These are phyloP conservation scores for Acanthochlamys bracteata DNA, from an alignment of 106 monocot genomes.

Conservation along the genomic window DNA sequence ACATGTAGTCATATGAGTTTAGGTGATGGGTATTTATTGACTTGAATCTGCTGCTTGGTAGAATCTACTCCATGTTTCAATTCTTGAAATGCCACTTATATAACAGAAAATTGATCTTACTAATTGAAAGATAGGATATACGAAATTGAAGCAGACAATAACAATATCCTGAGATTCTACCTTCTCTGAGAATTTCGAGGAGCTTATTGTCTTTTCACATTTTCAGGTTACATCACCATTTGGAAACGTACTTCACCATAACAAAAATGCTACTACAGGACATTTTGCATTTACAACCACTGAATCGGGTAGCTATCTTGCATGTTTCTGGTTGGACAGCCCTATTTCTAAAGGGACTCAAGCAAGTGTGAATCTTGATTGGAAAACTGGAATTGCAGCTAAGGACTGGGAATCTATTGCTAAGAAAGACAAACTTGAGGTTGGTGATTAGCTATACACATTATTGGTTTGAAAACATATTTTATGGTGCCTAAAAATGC, in stretches of 20 bases:
- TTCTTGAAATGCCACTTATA: no score
- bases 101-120: no score
- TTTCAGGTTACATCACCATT: constrained; percentile 62
- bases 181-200: no score
- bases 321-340: constrained; percentile 37
- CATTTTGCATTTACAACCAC: constrained; percentile 56
- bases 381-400: constrained; percentile 49
- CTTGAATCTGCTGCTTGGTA: no score
- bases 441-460: not conserved
- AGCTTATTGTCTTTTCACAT: not conserved
- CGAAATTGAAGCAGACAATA: no score
- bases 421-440: constrained; percentile 59
- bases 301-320: constrained; percentile 47
- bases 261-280: constrained; percentile 25
- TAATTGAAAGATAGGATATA: no score
- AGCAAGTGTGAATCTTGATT: constrained; percentile 45
- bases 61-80: no score
- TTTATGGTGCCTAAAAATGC: no score
- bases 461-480: no score
- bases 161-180: no score
- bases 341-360: constrained; percentile 8
- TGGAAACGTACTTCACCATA: constrained; percentile 39
- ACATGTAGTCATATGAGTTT: no score
- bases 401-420: constrained; percentile 46
- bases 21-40: no score